Evolutionary conservation across 192 early-diverging fungal genomes (phyloP), one percentile per base, ranked within the genome.

Genomic region (Backusella macrospora): DNA sequence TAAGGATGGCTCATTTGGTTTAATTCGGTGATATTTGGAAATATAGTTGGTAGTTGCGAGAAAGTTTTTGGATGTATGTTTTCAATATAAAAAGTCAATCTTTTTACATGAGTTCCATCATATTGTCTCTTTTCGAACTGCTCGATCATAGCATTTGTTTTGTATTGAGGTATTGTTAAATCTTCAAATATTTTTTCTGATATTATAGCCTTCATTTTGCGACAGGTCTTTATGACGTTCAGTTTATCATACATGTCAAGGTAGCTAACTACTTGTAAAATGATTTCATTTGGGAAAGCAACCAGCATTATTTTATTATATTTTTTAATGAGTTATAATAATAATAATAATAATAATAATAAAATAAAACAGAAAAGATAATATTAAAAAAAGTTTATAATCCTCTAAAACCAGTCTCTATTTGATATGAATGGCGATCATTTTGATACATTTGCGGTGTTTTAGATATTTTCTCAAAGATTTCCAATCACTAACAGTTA

Each of bases 1-100:
- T 59, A 59, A 18, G 52, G 52, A 21, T 59, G 52, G 52, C 52
- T 59, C 26, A 59, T 59, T 59, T 59, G 52, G 10, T 59, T 59
- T 26, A 59, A 7, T 7, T 59, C 52, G 23, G 52, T 26, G 21
- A 59, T 26, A 10, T 12, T 59, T 26, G 52, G 52, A 10, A 59
- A 59, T 59, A 59, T 59, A 21, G 13, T 59, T 16, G 52, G 52
- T 13, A 59, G 52, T n/a, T 59, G 21, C 4, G 52, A 59, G 26
- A 59, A 59, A 4, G 26, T 3, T 59, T 59, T 59, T 26, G 52
- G 52, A 13, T 26, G 52, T 59, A 59, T 59, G 16, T 9, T 23
- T 23, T 59, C 52, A 26, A 59, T 59, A 23, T 59, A 59, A 23
- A 59, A 59, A 26, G 12, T 26, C 52, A 59, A 59, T 12, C 52